phyloP scores from a whole-genome alignment of 2,329 filamentous ascomycete species.

The Dactylellina sp. region DNA sequence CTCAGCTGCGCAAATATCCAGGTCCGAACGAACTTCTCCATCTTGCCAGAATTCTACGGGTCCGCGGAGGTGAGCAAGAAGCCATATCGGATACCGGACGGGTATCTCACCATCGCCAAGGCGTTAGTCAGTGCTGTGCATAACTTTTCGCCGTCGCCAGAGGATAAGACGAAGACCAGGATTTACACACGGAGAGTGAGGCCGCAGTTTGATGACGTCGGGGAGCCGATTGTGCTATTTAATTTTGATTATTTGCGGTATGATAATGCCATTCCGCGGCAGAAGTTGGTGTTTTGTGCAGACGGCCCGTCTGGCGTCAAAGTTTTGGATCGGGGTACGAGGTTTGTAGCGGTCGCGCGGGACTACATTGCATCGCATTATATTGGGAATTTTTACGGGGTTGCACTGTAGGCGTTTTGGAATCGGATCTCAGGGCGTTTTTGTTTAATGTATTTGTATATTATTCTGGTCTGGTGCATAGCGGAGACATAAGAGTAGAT shows the following conservation, averaged over 20 bases:
- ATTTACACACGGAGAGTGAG: background rate
- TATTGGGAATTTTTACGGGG: constrained; percentile 24
- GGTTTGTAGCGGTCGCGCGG: constrained; percentile 4
- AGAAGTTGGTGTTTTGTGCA: constrained; percentile 19
- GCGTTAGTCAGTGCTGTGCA: background rate
- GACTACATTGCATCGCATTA: too few relatives aligned
- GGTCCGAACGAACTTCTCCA: background rate
- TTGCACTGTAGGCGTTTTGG: background rate
- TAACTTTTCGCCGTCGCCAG: background rate
- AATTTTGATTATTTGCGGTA: constrained; percentile 18
- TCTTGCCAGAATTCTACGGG: background rate
- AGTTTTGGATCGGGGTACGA: constrained; percentile 5
- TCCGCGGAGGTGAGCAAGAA: background rate
- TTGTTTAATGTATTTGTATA: too few relatives aligned
- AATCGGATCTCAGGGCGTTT: background rate
- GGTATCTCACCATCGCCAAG: background rate
- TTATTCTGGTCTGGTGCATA: too few relatives aligned
- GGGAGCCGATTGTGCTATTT: constrained; percentile 5
- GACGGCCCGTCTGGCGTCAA: constrained; percentile 8
- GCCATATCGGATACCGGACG: background rate
- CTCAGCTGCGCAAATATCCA: background rate
- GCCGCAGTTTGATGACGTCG: background rate
- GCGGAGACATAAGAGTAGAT: too few relatives aligned
- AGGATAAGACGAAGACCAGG: background rate
- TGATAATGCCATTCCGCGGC: background rate